Conservation (phyloP, 768 basidiomycete genomes). For the Mycena venus region DNA sequence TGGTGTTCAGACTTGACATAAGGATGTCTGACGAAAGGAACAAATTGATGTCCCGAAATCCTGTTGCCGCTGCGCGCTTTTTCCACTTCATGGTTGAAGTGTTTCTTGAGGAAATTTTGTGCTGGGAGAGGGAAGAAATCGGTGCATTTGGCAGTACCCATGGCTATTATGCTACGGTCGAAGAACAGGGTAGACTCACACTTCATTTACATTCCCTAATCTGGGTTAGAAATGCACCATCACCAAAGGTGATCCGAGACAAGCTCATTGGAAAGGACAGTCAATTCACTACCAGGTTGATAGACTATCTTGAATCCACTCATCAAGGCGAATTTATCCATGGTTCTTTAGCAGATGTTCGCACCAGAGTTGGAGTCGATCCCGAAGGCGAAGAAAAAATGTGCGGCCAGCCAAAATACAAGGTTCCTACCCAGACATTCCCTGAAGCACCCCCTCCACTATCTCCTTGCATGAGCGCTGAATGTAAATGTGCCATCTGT, state of each 20-base stretch:
- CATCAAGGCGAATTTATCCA: slow-evolving; percentile 48
- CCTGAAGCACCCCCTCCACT: slow-evolving; percentile 39
- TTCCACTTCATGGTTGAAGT: slow-evolving; percentile 46
- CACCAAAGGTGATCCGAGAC: no score
- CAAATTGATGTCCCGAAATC: not conserved
- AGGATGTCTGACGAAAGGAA: not conserved
- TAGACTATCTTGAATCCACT: slow-evolving; percentile 46
- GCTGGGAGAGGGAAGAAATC: slow-evolving; percentile 17
- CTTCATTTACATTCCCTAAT: no score
- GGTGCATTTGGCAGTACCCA: slow-evolving; percentile 45
- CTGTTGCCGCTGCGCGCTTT: no score
- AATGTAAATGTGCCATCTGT: slow-evolving; percentile 24
- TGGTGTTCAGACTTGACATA: not conserved
- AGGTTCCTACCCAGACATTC: slow-evolving; percentile 38
- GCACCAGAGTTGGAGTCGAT: not conserved
- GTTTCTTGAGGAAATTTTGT: slow-evolving; percentile 43
- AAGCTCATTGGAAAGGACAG: no score
- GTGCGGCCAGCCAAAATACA: slow-evolving; percentile 19
- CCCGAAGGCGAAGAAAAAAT: not conserved
- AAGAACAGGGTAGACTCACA: slow-evolving; percentile 52
- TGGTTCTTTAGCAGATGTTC: slow-evolving; percentile 41
- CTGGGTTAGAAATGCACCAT: no score
- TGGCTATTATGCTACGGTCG: slow-evolving; percentile 49
- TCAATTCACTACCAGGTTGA: no score
- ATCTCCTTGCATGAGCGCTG: not conserved